Percentiles rank a stretch among this genome's conserved stretches.
Conservation (phyloP, 352 stramenopile genomes). For the Albugo laibachii region DNA sequence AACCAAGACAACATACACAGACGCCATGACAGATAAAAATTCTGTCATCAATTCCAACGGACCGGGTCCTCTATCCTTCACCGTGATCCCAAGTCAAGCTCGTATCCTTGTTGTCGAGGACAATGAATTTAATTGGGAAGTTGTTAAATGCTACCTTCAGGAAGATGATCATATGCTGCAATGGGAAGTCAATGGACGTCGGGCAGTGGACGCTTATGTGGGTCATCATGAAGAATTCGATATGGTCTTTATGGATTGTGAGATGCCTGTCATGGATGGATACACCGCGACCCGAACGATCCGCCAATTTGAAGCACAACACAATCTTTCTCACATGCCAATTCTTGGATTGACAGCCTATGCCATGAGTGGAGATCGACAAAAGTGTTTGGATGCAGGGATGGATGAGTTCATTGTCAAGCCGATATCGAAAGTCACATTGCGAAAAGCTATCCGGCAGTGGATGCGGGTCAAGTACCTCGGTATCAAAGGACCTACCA, state of each 20-base stretch:
- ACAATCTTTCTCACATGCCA: slow-evolving; percentile 45
- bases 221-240: slow-evolving; percentile 61
- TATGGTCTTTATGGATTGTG: slow-evolving; percentile 68
- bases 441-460: slow-evolving; percentile 46
- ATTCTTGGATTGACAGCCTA: slow-evolving; percentile 74
- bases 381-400: slow-evolving; percentile 61
- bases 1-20: slow-evolving; percentile 8
- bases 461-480: slow-evolving; percentile 65
- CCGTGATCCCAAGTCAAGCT: slow-evolving; percentile 31
- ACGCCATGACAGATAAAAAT: background rate
- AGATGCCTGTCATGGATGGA: slow-evolving; percentile 78
- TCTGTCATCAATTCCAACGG: background rate
- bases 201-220: slow-evolving; percentile 48
- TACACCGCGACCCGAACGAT: slow-evolving; percentile 59
- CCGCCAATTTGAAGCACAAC: slow-evolving; percentile 39
- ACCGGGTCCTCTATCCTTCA: background rate
- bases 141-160: slow-evolving; percentile 73
- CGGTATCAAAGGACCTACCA: slow-evolving; percentile 16
- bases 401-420: slow-evolving; percentile 82
- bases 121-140: slow-evolving; percentile 83
- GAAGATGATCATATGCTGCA: slow-evolving; percentile 65
- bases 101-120: slow-evolving; percentile 73
- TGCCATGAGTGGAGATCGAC: slow-evolving; percentile 63
- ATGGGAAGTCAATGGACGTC: slow-evolving; percentile 59
- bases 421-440: slow-evolving; percentile 43